A percentile compares a stretch with the other conserved stretches of the same genome.
Conservation (phyloP, 2,329 filamentous ascomycete species). For the Esteya vermicola region DNA sequence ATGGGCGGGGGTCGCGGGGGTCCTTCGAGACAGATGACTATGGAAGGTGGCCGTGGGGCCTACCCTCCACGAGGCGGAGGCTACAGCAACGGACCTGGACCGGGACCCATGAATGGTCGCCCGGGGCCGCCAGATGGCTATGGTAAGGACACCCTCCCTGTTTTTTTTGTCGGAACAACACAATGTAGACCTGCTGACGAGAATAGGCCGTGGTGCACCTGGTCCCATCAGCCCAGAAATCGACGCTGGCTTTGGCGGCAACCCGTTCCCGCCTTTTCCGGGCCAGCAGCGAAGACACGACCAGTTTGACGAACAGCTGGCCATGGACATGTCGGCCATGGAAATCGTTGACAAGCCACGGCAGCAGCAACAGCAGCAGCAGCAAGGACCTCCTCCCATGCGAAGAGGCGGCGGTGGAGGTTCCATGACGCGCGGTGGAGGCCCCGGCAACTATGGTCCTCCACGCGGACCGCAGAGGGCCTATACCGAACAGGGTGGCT, state of each 20-base stretch:
- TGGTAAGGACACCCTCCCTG: no score
- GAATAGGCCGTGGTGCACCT: constrained; percentile 15
- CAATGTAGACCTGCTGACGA: background rate
- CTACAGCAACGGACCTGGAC: constrained; percentile 16
- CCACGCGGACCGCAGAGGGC: constrained; percentile 8
- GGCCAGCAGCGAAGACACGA: constrained; percentile 24
- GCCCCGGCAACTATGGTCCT: constrained; percentile 12
- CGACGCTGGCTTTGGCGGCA: constrained; percentile 21
- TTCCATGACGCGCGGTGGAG: no score
- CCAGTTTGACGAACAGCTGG: constrained; percentile 26
- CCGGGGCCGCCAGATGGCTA: background rate
- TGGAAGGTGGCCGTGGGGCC: constrained; percentile 21
- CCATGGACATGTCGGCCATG: constrained; percentile 15
- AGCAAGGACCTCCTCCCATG: constrained; percentile 19
- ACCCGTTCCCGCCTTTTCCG: constrained; percentile 27
- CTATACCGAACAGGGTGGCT: background rate
- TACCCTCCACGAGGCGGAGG: constrained; percentile 23
- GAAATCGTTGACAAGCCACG: constrained; percentile 18
- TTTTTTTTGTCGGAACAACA: no score
- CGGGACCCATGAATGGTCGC: no score
- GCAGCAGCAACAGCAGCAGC: constrained; percentile 9
- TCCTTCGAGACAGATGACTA: constrained; percentile 24
- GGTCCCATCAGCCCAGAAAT: constrained; percentile 6
- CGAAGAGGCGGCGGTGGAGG: no score
- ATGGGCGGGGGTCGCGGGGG: constrained; percentile 28